phyloP scores from a whole-genome alignment of 169 alveolate genomes.

The Plasmodium vivax region DNA sequence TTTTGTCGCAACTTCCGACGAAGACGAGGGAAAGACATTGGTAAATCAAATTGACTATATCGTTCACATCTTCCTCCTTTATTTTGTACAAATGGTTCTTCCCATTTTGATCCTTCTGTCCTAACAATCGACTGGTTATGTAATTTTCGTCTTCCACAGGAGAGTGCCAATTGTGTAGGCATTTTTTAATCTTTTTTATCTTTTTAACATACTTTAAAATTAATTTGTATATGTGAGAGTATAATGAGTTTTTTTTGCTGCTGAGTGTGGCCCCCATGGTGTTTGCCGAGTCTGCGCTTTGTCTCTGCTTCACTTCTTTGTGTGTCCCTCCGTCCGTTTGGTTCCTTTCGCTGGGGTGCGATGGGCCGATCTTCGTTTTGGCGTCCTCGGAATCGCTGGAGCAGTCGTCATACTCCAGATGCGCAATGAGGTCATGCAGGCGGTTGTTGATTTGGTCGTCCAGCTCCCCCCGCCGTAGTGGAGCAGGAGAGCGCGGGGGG shows the following conservation, averaged over 20 bases:
- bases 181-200: conserved; percentile 58
- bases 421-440: conserved; percentile 17
- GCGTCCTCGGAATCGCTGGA: background rate
- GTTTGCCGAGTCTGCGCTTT: background rate
- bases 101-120: background rate
- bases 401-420: background rate
- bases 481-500: too few relatives aligned
- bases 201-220: conserved; percentile 57
- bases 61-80: conserved; percentile 57
- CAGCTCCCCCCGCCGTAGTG: background rate
- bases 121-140: background rate
- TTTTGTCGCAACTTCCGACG: conserved; percentile 71
- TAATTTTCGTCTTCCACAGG: conserved; percentile 4
- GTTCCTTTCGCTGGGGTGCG: background rate
- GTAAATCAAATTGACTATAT: conserved; percentile 45
- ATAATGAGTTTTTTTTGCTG: background rate
- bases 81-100: conserved; percentile 26
- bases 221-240: conserved; percentile 36
- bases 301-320: background rate
- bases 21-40: conserved; percentile 65
- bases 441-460: background rate
- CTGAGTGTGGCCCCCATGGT: background rate
- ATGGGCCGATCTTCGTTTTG: background rate
- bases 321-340: background rate
- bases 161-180: background rate